Base-by-base conservation (phyloP, 2,329 filamentous ascomycete species). In the Monosporascus sp. region DNA sequence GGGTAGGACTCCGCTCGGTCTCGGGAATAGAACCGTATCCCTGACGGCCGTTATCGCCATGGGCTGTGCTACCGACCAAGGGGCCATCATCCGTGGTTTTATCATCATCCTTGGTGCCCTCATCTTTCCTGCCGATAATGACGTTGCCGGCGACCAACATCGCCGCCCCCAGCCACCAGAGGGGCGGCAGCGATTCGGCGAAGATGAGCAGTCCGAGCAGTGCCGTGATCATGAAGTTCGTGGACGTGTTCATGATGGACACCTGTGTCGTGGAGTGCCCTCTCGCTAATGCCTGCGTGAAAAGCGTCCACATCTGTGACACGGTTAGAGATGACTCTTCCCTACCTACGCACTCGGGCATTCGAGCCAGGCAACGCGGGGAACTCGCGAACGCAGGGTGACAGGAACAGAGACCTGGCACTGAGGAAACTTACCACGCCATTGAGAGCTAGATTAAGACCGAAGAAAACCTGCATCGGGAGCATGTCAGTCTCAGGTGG, bases 211-310 rank as follows among this genome's bases (percentile, higher is more conserved):
- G 74, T 25, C 89, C 88, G 20, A 92, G 74, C 6, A 92, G 58
- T 7, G 89, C 89, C 0, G 89, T 92, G 55, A 90, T 71, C 71
- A 93, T 79, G 68, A 93, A 93, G 72, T 93, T 93, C 52, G 86
- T 79, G 15, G 86, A 89, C 3, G 89, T 92, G 69, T 93, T 93
- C 68, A 93, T 83, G 66, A 93, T 86, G 60, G 83, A 86, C 48
- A 92, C 89, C 64, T 90, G 87, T 0, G 89, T 89, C 8, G 89
- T 90, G 2, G 87, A 90, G 53, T 81, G 80, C 15, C 88, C 87
- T 18, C 81, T 79, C 0, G 88, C 83, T n/a, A 93, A 80, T 50
- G 89, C 89, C 48, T 83, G 81, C 6, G 89, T 93, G 73, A 92
- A 93, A 47, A 93, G 79, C 0, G 86, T 84, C 89, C 89, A 93